Percentiles rank a stretch among this genome's conserved stretches.
Conservation (phyloP, 1,284 basidiomycete genomes). For the Sphagnurus paluster region DNA sequence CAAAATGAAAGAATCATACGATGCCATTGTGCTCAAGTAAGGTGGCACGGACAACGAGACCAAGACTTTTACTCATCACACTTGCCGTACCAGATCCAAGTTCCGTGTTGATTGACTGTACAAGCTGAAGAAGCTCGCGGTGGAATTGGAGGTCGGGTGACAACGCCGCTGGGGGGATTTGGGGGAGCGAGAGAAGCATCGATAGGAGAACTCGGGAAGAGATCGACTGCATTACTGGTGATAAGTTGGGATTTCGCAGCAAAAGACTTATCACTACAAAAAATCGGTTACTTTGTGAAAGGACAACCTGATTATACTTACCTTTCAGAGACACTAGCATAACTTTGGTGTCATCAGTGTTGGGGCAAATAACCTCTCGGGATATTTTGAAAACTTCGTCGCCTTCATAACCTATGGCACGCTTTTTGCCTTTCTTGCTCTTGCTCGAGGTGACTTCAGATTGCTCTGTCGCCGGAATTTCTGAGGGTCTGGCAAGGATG, state of each 20-base stretch:
- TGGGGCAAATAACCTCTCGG: slow-evolving; percentile 48
- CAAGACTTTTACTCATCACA: slow-evolving; percentile 59
- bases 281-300: not conserved
- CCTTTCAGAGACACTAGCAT: slow-evolving; percentile 64
- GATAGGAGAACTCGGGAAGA: slow-evolving; percentile 58
- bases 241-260: slow-evolving; percentile 50
- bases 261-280: slow-evolving; percentile 49
- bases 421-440: slow-evolving; percentile 71
- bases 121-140: slow-evolving; percentile 37
- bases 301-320: slow-evolving; percentile 31
- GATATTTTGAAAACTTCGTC: slow-evolving; percentile 72
- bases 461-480: slow-evolving; percentile 23
- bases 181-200: slow-evolving; percentile 55
- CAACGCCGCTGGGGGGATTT: slow-evolving; percentile 52
- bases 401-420: slow-evolving; percentile 72
- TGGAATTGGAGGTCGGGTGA: slow-evolving; percentile 55
- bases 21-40: slow-evolving; percentile 24
- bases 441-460: slow-evolving; percentile 26
- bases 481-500: slow-evolving; percentile 46
- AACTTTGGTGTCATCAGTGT: slow-evolving; percentile 50
- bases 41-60: slow-evolving; percentile 44
- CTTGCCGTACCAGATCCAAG: slow-evolving; percentile 53
- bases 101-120: slow-evolving; percentile 50
- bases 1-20: slow-evolving; percentile 24
- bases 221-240: slow-evolving; percentile 56